phyloP scores from a whole-genome alignment of 805 yeast species.

The Candida ovalis region DNA sequence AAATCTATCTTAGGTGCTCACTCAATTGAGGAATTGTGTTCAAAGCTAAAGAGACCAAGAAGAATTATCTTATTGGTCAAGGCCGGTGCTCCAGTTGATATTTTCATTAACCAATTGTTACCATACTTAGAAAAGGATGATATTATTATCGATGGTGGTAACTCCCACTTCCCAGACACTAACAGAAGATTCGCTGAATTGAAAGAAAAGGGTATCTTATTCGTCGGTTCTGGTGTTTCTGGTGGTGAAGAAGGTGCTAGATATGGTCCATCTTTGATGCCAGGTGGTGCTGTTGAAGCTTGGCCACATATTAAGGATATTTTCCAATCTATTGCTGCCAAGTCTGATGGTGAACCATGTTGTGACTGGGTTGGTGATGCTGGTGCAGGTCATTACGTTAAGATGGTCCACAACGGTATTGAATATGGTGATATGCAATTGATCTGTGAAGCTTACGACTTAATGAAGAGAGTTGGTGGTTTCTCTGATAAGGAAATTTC shows the following conservation, averaged over 20 bases:
- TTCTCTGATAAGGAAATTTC: constrained; percentile 89
- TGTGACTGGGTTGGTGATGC: constrained; percentile 99
- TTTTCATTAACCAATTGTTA: constrained; percentile 79
- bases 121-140: constrained; percentile 95
- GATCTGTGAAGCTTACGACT: constrained; percentile 96
- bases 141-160: constrained; percentile 99
- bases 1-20: constrained; percentile 94
- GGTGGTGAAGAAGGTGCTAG: constrained; percentile 99
- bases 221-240: constrained; percentile 99
- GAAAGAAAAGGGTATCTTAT: constrained; percentile 79
- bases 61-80: constrained; percentile 90
- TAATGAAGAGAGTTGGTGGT: constrained; percentile 91
- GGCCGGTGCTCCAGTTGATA: constrained; percentile 95
- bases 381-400: constrained; percentile 98
- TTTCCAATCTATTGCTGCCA: constrained; percentile 94
- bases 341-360: constrained; percentile 98
- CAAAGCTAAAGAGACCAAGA: constrained; percentile 95
- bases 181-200: constrained; percentile 94
- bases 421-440: constrained; percentile 99
- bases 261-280: constrained; percentile 98
- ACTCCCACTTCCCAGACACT: constrained; percentile 98
- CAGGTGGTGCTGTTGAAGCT: constrained; percentile 97
- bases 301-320: constrained; percentile 98
- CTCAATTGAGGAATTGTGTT: constrained; percentile 82
- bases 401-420: constrained; percentile 99